Evolutionary conservation across 1,284 basidiomycete species (phyloP).

Genomic region (Marasmius oreades): DNA sequence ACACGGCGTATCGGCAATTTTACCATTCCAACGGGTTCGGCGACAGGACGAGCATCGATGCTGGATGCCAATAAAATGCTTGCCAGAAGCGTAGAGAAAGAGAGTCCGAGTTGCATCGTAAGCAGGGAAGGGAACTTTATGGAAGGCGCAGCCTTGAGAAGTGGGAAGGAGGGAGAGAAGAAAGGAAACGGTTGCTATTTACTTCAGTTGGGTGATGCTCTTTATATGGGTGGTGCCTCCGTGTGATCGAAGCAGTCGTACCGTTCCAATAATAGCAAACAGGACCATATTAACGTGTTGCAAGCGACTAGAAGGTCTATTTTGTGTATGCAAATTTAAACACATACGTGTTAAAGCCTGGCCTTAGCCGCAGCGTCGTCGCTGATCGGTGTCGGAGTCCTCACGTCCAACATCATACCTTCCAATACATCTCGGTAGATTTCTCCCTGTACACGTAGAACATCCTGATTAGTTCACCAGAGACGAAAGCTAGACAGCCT

Average conservation of each 20-base stretch:
- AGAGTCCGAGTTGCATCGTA: constrained; percentile 51
- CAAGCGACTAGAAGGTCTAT: too few species aligned
- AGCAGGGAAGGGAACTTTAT: constrained; percentile 18
- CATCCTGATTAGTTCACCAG: not conserved
- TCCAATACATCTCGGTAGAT: constrained; percentile 45
- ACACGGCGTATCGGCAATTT: constrained; percentile 57
- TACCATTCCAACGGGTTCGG: constrained; percentile 36
- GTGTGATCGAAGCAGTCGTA: too few species aligned
- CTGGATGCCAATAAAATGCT: constrained; percentile 44
- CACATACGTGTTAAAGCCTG: constrained; percentile 30
- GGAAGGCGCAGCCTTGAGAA: constrained; percentile 26
- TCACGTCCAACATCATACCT: constrained; percentile 33
- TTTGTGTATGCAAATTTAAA: too few species aligned
- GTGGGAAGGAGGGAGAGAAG: constrained; percentile 17
- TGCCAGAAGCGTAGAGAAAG: constrained; percentile 52
- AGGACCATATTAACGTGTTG: too few species aligned
- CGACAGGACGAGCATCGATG: constrained; percentile 37
- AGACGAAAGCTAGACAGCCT: constrained; percentile 6
- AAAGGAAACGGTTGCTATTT: constrained; percentile 5
- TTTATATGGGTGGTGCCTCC: constrained; percentile 7
- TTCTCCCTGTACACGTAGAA: constrained; percentile 26
- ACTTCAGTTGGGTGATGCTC: not conserved
- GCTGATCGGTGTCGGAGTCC: constrained; percentile 28
- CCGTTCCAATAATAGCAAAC: not conserved
- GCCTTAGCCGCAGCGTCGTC: constrained; percentile 41